Evolutionary conservation across 306 rosid genomes (phyloP), one percentile per base, ranked within the genome.

Genomic region (Vigna trinervia): DNA sequence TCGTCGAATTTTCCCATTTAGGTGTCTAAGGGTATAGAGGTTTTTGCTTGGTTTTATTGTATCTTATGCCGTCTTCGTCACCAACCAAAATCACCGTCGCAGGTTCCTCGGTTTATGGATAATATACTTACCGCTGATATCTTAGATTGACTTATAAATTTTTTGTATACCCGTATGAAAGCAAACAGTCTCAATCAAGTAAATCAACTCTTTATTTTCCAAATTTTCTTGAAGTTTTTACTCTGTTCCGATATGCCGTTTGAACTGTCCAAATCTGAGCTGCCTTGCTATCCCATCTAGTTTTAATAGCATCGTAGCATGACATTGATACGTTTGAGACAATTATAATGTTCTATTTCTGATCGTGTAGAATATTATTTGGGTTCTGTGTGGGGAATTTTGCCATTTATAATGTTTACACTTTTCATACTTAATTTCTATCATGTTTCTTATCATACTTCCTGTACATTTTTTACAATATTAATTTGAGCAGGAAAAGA

Each of bases 31-130:
- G 46, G 23, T 47, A 50, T 20, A 19, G 20, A 23, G 20, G 20
- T 30, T 58, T 66, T 77, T 56, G 32, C 43, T 63, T 66, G 36
- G 26, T 62, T 23, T 58, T 70, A 17, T 63, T 36, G 60, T 61
- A 72, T 69, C 34, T 69, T 39, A 12, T 57, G 67, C 75, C 12
- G 38, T 46, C 38, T 48, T 19, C 12, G 47, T 23, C 15, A 59
- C 41, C 57, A 53, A 19, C 41, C 23, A 34, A 65, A 54, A 73
- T 54, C 45, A 28, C 38, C 19, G 11, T 77, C 51, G 23, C 36
- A 28, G 30, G 17, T 13, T 30, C 63, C n/a, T 12, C 8, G 28
- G 47, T 48, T 48, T 47, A 12, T 62, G 78, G 15, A 26, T 47
- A 60, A 48, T 62, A 43, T 61, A 61, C 20, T 4, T 38, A 50